A percentile compares a stretch with the other conserved stretches of the same genome.
Evolutionary conservation across 1,284 basidiomycete genomes (phyloP).

Genomic region (Pterulicium gracile): DNA sequence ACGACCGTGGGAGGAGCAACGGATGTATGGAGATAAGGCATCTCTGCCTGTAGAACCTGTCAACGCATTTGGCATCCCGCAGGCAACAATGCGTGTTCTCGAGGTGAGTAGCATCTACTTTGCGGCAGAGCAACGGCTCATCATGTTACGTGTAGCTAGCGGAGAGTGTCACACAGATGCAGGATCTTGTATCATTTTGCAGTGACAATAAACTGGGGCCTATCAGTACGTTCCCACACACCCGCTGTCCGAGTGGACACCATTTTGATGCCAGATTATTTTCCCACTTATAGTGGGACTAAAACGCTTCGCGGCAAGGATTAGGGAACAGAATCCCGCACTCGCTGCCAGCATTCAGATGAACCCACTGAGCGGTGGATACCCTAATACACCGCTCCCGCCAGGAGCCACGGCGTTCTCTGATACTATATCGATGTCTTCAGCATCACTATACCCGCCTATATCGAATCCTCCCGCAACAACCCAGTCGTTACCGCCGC

Average conservation of each 20-base stretch:
- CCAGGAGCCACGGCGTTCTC: neutral
- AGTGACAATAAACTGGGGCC: slow-evolving; percentile 44
- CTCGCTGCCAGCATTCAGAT: slow-evolving; percentile 12
- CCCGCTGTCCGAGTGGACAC: neutral
- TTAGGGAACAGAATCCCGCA: slow-evolving; percentile 27
- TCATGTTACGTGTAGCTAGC: slow-evolving; percentile 36
- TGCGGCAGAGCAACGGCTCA: slow-evolving; percentile 2
- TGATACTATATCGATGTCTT: neutral
- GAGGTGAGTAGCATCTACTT: slow-evolving; percentile 35
- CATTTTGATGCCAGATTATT: neutral
- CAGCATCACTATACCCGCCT: slow-evolving; percentile 11
- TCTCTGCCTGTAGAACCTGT: slow-evolving; percentile 65
- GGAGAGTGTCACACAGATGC: slow-evolving; percentile 67
- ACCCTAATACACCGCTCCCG: neutral
- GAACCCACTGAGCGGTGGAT: slow-evolving; percentile 8
- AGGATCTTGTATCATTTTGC: slow-evolving; percentile 61
- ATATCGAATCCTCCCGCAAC: slow-evolving; percentile 12
- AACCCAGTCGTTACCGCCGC: slow-evolving; percentile 10
- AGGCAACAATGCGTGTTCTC: slow-evolving; percentile 76
- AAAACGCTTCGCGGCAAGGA: slow-evolving; percentile 28
- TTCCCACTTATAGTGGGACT: slow-evolving; percentile 27
- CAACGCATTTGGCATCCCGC: slow-evolving; percentile 75
- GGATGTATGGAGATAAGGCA: slow-evolving; percentile 5
- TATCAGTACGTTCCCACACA: slow-evolving; percentile 52
- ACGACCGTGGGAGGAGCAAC: slow-evolving; percentile 6